Evolutionary conservation across 495 filamentous ascomycete genomes (phyloP), one percentile per base, ranked within the genome.

Genomic region (Daldinia bambusicola): DNA sequence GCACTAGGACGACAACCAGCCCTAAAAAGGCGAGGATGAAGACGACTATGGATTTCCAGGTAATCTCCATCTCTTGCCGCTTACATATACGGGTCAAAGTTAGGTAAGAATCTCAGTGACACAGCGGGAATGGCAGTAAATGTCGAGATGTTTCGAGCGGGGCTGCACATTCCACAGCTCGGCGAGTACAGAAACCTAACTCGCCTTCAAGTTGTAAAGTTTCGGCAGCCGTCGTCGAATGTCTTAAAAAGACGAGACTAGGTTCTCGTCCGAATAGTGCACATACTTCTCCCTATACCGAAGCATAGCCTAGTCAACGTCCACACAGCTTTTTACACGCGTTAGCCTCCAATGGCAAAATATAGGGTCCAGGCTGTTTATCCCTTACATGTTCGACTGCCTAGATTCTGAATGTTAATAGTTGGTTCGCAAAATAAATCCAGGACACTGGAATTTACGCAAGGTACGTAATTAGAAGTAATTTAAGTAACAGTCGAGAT

Each of bases 101-200:
- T 51, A 12, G 2, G n/a, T 48, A 55, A 40, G 4, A 7, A 7
- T 5, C 8, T 41, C 18, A n/a, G 65, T 62, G 6, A 22, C 20
- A 62, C 61, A n/a, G 18, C 18, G 43, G 50, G 37, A 12, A 55
- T 45, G 36, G 57, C 50, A 22, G 50, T 51, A 32, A 55, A 61
- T 16, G 40, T 68, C 41, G 61, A 72, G 37, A 48, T 22, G 22
- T 41, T 13, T 67, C 60, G 66, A 60, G 70, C 45, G 70, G 70
- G 66, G 16, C 34, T 26, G 14, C 5, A 14, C 48, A 73, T 73
- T 53, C 52, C 61, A 61, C 36, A 6, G 65, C 41, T 69, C 56
- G 61, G 57, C n/a, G 66, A 66, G 62, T 53, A 69, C 70, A 53
- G 55, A 50, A 69, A 55, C 66, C 55, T 66, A 57, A 53, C 34